These are phyloP conservation scores for Salix purpurea DNA, from an alignment of 345 rosid genomes.

Conservation along the genomic window DNA sequence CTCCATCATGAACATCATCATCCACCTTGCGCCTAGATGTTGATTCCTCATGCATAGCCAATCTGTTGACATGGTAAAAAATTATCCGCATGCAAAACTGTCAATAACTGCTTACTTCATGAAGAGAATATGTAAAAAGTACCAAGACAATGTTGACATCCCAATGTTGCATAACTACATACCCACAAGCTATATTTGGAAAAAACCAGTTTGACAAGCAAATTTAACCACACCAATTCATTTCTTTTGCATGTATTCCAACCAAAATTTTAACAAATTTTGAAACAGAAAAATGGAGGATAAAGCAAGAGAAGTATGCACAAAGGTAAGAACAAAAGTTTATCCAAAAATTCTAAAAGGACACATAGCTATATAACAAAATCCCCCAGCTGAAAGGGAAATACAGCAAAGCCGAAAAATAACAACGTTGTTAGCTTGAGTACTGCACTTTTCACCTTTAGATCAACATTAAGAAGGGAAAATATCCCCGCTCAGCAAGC, in stretches of 20 bases:
- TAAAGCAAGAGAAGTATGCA: not conserved
- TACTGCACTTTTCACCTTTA: not conserved
- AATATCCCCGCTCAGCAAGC: not conserved
- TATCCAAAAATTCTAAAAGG: not conserved
- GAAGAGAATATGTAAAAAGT: not conserved
- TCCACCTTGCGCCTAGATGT: constrained; percentile 73
- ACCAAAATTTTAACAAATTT: not conserved
- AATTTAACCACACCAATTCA: not conserved
- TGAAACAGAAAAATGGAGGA: not conserved
- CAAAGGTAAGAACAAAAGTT: not conserved
- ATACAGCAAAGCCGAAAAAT: not conserved
- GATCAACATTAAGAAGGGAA: not conserved
- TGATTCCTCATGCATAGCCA: constrained; percentile 95
- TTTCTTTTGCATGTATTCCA: not conserved
- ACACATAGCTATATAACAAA: not conserved
- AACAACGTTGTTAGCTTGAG: not conserved
- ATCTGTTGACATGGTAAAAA: constrained; percentile 33
- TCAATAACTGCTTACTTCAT: not conserved
- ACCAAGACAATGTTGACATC: not conserved
- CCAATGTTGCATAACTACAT: not conserved
- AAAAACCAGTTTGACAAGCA: not conserved
- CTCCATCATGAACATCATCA: constrained; percentile 89
- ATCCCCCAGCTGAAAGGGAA: not conserved
- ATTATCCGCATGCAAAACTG: not conserved
- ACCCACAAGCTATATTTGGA: not conserved